A percentile compares a stretch with the other conserved stretches of the same genome.
Evolutionary conservation across 768 basidiomycete genomes (phyloP).

Genomic region (Lepiota subincarnata): DNA sequence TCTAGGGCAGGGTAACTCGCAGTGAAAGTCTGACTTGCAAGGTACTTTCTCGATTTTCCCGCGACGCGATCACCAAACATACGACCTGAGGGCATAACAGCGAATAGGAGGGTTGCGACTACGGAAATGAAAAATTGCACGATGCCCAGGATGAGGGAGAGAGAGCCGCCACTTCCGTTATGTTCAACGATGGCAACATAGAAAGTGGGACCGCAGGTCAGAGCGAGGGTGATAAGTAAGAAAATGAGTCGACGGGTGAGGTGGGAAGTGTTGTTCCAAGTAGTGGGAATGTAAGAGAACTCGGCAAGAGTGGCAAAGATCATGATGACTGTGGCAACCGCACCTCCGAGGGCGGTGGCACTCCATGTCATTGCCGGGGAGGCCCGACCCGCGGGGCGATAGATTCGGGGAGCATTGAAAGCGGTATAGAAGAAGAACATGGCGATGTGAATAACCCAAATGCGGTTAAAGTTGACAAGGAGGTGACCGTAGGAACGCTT

Average conservation of each 20-base stretch:
- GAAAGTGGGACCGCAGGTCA: conserved; percentile 91
- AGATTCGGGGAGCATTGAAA: conserved; percentile 87
- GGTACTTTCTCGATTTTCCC: conserved; percentile 93
- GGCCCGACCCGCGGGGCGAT: conserved; percentile 53
- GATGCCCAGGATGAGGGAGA: conserved; percentile 90
- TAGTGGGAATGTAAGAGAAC: conserved; percentile 96
- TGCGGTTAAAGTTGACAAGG: conserved; percentile 98
- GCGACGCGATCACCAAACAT: conserved; percentile 99
- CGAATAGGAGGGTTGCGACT: conserved; percentile 79
- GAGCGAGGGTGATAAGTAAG: conserved; percentile 82
- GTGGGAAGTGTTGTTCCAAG: conserved; percentile 98
- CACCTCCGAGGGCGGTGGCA: conserved; percentile 90
- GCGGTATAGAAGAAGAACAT: conserved; percentile 96
- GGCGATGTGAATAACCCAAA: conserved; percentile 97
- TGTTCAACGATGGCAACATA: conserved; percentile 88
- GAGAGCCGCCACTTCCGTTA: conserved; percentile 52
- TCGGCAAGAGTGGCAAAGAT: conserved; percentile 90
- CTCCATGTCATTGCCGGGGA: conserved; percentile 87
- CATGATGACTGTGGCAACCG: conserved; percentile 96
- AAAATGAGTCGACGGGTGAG: conserved; percentile 89
- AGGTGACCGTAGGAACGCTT: conserved; percentile 96
- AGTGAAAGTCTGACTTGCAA: conserved; percentile 97
- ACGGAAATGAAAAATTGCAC: conserved; percentile 96
- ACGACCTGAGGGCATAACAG: conserved; percentile 90
- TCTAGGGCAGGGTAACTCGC: conserved; percentile 83